These are phyloP conservation scores for Trichosporon sp. DNA, from an alignment of 1,284 basidiomycete genomes.

Conservation along the genomic window DNA sequence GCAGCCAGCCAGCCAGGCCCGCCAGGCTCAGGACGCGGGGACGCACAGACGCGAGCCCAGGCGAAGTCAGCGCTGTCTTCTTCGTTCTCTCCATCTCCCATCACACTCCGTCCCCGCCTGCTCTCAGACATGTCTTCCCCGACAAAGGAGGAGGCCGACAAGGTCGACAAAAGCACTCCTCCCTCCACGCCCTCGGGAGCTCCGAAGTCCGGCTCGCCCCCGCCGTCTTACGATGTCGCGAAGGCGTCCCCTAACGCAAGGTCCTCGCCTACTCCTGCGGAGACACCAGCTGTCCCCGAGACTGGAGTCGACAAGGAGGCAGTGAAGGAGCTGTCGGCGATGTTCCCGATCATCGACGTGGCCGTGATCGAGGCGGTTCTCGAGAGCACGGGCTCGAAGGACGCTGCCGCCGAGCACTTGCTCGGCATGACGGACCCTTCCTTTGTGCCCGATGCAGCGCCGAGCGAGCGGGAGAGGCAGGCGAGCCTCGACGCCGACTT, in stretches of 20 bases:
- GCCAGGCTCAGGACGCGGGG: neutral
- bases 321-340: conserved; percentile 40
- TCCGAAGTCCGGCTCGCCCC: conserved; percentile 33
- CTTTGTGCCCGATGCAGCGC: conserved; percentile 48
- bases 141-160: neutral
- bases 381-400: conserved; percentile 47
- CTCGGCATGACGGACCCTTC: conserved; percentile 54
- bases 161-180: neutral
- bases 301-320: neutral
- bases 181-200: conserved; percentile 38
- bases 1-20: too few species aligned
- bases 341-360: conserved; percentile 52
- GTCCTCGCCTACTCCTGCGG: conserved; percentile 32
- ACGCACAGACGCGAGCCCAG: neutral
- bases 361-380: conserved; percentile 54
- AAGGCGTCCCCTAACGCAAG: conserved; percentile 6
- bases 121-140: neutral
- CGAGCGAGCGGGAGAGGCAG: conserved; percentile 33
- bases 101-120: neutral
- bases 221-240: neutral
- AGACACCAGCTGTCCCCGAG: conserved; percentile 47
- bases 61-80: neutral
- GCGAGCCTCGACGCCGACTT: conserved; percentile 54
- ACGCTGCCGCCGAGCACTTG: conserved; percentile 53
- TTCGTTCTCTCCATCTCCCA: neutral